These are phyloP conservation scores for Hypholoma sublateritium DNA, from an alignment of 768 basidiomycete species.

Conservation along the genomic window DNA sequence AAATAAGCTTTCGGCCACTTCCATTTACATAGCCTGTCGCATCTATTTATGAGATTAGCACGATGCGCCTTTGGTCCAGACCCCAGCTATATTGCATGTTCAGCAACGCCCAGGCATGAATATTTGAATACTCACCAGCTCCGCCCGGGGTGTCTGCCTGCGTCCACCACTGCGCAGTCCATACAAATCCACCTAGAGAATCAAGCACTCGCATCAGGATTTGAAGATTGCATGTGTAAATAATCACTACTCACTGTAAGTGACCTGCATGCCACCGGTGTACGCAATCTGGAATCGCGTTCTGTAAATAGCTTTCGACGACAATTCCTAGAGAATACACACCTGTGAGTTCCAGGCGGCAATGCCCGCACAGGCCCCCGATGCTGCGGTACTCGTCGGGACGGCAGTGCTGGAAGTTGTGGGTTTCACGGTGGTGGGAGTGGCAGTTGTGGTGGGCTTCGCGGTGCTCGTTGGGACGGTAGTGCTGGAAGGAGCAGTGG, in stretches of 20 bases:
- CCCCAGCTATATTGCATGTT: constrained; percentile 45
- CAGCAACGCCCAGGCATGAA: too few relatives aligned
- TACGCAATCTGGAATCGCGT: constrained; percentile 36
- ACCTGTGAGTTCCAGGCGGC: constrained; percentile 50
- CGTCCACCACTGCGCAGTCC: constrained; percentile 68
- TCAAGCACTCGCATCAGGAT: background rate
- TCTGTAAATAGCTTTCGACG: background rate
- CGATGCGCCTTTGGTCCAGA: constrained; percentile 51
- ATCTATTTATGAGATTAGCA: constrained; percentile 30
- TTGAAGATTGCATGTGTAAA: background rate
- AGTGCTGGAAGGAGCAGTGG: constrained; percentile 13
- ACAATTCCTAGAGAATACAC: constrained; percentile 1
- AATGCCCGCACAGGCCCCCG: constrained; percentile 40
- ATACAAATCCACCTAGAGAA: constrained; percentile 41
- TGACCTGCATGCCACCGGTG: constrained; percentile 42
- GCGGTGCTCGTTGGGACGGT: constrained; percentile 13
- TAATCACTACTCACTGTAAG: constrained; percentile 30
- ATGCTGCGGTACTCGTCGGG: constrained; percentile 23
- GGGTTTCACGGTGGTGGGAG: constrained; percentile 23
- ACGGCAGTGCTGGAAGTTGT: constrained; percentile 22
- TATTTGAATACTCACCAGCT: constrained; percentile 33
- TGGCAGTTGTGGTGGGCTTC: constrained; percentile 17
- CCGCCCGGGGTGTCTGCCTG: constrained; percentile 56
- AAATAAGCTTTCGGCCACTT: too few relatives aligned
- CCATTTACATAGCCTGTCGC: too few relatives aligned